phyloP scores from a whole-genome alignment of 2,329 filamentous ascomycete genomes.

The Alternaria sp. region DNA sequence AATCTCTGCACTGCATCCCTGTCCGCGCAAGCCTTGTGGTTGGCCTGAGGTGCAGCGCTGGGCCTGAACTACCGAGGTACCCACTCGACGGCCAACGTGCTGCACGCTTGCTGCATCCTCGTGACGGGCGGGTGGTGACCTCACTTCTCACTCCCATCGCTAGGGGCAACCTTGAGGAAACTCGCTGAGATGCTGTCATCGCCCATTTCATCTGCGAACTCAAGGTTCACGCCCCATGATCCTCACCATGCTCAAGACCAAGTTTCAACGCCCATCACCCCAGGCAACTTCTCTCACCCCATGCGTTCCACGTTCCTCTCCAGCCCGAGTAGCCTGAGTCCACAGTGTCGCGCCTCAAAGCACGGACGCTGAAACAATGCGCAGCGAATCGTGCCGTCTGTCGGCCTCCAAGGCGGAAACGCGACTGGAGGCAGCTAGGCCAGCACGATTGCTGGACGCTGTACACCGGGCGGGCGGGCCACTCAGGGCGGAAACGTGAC shows the following conservation, averaged over 20 bases:
- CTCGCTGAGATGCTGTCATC: neutral
- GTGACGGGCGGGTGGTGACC: constrained; percentile 2
- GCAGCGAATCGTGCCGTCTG: constrained; percentile 25
- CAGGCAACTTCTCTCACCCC: constrained; percentile 21
- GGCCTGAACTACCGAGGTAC: neutral
- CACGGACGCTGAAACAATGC: constrained; percentile 30
- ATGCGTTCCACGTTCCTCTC: constrained; percentile 22
- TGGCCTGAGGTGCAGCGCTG: neutral
- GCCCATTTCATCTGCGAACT: neutral
- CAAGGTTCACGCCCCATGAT: neutral
- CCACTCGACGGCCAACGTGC: neutral
- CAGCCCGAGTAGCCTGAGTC: constrained; percentile 11
- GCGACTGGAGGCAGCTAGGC: constrained; percentile 25
- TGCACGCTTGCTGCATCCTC: neutral
- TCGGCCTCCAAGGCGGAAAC: constrained; percentile 18
- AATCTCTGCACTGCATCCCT: constrained; percentile 1
- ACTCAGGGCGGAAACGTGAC: constrained; percentile 18
- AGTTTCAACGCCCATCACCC: constrained; percentile 4
- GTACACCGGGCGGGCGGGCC: neutral
- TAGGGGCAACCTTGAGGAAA: constrained; percentile 6
- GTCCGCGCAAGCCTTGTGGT: neutral
- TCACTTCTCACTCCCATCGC: neutral
- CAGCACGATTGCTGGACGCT: constrained; percentile 3
- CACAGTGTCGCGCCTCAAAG: constrained; percentile 1
- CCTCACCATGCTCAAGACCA: neutral